Percentiles rank a stretch among this genome's conserved stretches.
phyloP scores from a whole-genome alignment of 2,329 filamentous ascomycete genomes.

The Huntiella moniliformis region DNA sequence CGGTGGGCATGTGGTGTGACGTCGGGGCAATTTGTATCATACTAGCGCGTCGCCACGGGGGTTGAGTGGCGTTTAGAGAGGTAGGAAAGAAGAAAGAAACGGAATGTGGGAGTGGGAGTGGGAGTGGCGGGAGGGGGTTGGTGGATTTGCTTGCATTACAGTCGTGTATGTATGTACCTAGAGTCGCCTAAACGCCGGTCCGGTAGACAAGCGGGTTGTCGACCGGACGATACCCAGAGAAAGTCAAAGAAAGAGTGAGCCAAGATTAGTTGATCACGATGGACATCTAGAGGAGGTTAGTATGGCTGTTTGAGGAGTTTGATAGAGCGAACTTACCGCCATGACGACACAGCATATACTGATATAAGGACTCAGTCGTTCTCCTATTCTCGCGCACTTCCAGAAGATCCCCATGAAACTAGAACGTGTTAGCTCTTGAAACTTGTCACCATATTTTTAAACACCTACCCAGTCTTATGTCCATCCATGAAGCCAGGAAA shows the following conservation, averaged over 20 bases:
- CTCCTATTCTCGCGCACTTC: conserved; percentile 86
- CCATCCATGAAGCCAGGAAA: conserved; percentile 80
- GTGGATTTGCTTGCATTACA: no score
- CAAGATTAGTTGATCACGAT: conserved; percentile 20
- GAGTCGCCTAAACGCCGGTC: background rate
- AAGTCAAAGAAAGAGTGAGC: background rate
- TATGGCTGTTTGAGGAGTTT: background rate
- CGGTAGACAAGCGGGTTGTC: no score
- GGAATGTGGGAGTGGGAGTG: no score
- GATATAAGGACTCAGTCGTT: conserved; percentile 85
- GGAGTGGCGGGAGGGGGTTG: background rate
- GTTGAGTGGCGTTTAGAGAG: background rate
- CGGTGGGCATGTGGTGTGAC: background rate
- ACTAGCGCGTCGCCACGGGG: no score
- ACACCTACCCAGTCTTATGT: conserved; percentile 67
- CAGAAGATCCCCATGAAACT: conserved; percentile 77
- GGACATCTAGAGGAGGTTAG: conserved; percentile 17
- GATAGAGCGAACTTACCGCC: conserved; percentile 46
- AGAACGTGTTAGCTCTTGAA: conserved; percentile 2
- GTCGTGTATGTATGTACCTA: background rate
- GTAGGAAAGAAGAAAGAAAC: background rate
- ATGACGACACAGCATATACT: conserved; percentile 84
- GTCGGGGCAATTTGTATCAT: no score
- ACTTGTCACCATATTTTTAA: background rate
- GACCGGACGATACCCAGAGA: background rate